These are phyloP conservation scores for Boletellus dicymbophilus DNA, from an alignment of 1,284 basidiomycete genomes.

Conservation along the genomic window DNA sequence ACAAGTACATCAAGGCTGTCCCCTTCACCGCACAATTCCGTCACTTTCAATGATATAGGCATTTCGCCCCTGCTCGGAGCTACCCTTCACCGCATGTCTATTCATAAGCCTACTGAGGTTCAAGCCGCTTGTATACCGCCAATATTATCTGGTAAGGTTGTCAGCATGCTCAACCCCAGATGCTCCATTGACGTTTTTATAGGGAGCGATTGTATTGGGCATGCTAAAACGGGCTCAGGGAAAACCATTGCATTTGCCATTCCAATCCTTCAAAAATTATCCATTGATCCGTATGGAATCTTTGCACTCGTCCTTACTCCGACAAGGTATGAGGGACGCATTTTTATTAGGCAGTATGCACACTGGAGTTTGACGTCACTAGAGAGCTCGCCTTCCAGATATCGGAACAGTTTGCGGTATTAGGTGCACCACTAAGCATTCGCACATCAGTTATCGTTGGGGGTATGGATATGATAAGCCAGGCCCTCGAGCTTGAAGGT, in stretches of 20 bases:
- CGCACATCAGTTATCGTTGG: conserved; percentile 92
- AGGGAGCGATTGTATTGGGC: conserved; percentile 93
- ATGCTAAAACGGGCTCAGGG: conserved; percentile 97
- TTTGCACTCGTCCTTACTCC: conserved; percentile 94
- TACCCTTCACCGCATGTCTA: conserved; percentile 83
- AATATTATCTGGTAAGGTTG: conserved; percentile 72
- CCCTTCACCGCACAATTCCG: background rate
- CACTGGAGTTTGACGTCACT: conserved; percentile 5
- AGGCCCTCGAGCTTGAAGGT: conserved; percentile 85
- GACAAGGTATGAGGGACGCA: conserved; percentile 67
- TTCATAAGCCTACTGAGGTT: conserved; percentile 85
- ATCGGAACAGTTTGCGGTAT: conserved; percentile 92
- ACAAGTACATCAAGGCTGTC: background rate
- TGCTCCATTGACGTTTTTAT: background rate
- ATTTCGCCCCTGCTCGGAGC: conserved; percentile 71
- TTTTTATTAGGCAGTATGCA: background rate
- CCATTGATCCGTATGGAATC: conserved; percentile 90
- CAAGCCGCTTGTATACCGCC: conserved; percentile 91
- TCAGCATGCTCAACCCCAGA: background rate
- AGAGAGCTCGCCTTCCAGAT: conserved; percentile 98
- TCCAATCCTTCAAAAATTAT: conserved; percentile 91
- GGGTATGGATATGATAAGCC: conserved; percentile 98
- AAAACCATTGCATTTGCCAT: conserved; percentile 98
- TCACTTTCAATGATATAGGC: conserved; percentile 69
- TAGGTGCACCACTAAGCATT: conserved; percentile 81